Evolutionary conservation across 257 asterid species (phyloP).

Genomic region (Gynochthodes officinalis): DNA sequence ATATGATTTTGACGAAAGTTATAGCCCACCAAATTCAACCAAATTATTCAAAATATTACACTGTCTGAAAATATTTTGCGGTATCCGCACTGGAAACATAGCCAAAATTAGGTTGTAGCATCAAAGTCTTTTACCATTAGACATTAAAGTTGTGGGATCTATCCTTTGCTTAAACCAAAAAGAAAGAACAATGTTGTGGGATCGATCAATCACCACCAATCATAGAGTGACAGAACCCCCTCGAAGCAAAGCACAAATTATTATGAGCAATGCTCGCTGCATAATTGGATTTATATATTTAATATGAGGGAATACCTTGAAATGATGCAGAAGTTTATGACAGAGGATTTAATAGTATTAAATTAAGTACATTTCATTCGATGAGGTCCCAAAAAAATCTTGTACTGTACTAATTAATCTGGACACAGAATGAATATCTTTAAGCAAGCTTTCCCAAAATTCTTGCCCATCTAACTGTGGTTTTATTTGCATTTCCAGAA

Average conservation of each 20-base stretch:
- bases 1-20: conserved; percentile 27
- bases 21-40: conserved; percentile 38
- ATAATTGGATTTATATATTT: not conserved
- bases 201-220: not conserved
- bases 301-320: not conserved
- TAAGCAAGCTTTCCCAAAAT: not conserved
- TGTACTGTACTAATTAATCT: not conserved
- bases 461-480: too few relatives aligned
- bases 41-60: conserved; percentile 24
- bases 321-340: not conserved
- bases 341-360: too few relatives aligned
- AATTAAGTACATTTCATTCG: not conserved
- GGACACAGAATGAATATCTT: not conserved
- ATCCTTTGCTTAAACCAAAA: too few relatives aligned
- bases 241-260: too few relatives aligned
- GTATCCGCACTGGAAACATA: not conserved
- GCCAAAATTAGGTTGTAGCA: not conserved
- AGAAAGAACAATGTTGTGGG: not conserved
- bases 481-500: not conserved
- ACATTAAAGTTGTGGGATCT: not conserved
- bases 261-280: too few relatives aligned
- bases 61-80: not conserved
- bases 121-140: conserved; percentile 3
- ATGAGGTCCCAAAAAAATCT: not conserved
- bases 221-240: too few relatives aligned